Evolutionary conservation across 768 basidiomycete genomes (phyloP), one percentile per base, ranked within the genome.

Genomic region (Podaxis sp.): DNA sequence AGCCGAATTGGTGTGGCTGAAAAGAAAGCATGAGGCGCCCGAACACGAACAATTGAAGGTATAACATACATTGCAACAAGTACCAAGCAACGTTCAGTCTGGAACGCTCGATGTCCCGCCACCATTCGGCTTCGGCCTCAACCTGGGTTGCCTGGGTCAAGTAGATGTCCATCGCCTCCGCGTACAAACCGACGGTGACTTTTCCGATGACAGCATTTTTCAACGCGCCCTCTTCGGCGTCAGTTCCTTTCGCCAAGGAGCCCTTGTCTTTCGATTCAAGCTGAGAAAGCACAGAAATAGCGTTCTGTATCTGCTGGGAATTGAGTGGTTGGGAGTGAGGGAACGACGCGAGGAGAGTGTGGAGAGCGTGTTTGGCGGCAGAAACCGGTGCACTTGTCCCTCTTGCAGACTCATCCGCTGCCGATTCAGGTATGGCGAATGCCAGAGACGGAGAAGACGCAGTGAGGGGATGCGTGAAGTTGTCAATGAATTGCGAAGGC

Each of bases 61-160:
- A 22, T 47, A 46, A 78, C 88, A 67, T 69, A 96, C 93, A 91
- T 77, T 95, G 91, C 1, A 96, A 65, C 27, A 96, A 78, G 73
- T 90, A 94, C 69, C 83, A 75, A 2, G 81, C 80, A 9, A 88
- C 79, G 19, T 79, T 81, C 56, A 74, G 66, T 27, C 77, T 69
- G 2, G 90, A 93, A 36, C 85, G 80, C 65, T 89, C 87, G 46
- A 90, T 72, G 29, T 85, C 82, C 15, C 82, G 80, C 95, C 95
- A 98, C 90, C 91, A 97, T 50, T 90, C 85, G 19, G 91, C 85
- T 68, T 94, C 92, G 6, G 80, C 74, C 67, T 95, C 93, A 12
- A 87, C 84, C 37, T 85, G 72, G 8, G 84, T 77, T 1, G 94
- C 91, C 68, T 92, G 85, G 9, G 77, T 69, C 63, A 96, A 72